Conservation (phyloP, 1,139 yeast genomes). For the Kluyveromyces sp. region DNA sequence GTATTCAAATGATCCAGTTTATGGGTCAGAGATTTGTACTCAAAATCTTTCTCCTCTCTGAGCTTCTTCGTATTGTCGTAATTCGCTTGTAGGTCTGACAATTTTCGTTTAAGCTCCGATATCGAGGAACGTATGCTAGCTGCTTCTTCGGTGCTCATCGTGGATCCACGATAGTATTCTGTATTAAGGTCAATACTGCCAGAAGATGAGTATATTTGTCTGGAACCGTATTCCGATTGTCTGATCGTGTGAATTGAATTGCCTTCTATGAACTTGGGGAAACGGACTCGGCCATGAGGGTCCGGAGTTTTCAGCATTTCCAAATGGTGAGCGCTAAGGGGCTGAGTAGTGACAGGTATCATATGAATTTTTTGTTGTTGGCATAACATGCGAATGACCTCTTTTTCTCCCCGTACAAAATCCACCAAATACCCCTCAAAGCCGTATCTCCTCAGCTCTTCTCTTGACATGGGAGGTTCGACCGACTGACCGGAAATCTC, state of each 20-base stretch:
- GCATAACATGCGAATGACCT: slow-evolving; percentile 71
- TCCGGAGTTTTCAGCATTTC: slow-evolving; percentile 35
- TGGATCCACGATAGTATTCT: slow-evolving; percentile 38
- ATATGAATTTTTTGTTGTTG: slow-evolving; percentile 49
- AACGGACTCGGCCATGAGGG: slow-evolving; percentile 36
- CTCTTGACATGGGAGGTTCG: slow-evolving; percentile 31
- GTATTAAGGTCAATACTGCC: slow-evolving; percentile 19
- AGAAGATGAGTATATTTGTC: slow-evolving; percentile 39
- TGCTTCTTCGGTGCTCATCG: slow-evolving; percentile 38
- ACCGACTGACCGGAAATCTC: slow-evolving; percentile 33
- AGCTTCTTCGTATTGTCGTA: not conserved
- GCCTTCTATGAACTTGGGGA: slow-evolving; percentile 56
- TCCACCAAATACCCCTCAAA: slow-evolving; percentile 79
- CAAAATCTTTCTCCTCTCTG: not conserved
- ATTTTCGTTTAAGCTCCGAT: no score
- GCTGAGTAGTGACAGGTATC: slow-evolving; percentile 54
- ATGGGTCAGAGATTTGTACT: not conserved
- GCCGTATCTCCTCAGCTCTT: slow-evolving; percentile 43
- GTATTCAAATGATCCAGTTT: not conserved
- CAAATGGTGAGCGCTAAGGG: slow-evolving; percentile 39
- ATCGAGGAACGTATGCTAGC: slow-evolving; percentile 15
- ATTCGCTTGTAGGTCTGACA: not conserved
- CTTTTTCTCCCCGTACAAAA: slow-evolving; percentile 62
- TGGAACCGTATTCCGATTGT: slow-evolving; percentile 53
- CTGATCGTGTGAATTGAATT: slow-evolving; percentile 44